Conservation (phyloP, 495 filamentous ascomycete species). For the Aspergillus heteromorphus region DNA sequence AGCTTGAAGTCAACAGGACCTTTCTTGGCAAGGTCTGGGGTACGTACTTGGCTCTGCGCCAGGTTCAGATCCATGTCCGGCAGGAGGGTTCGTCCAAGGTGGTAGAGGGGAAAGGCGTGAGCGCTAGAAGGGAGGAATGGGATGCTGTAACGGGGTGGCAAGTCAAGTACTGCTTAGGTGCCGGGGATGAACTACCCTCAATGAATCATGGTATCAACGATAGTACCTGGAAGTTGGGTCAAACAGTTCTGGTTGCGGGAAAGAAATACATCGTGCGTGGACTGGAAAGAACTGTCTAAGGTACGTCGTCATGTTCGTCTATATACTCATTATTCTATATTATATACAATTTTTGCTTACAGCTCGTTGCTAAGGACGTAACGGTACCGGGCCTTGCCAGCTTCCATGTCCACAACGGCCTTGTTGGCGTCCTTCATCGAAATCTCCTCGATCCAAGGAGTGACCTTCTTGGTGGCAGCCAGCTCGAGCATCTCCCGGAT, state of each 20-base stretch:
- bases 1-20: constrained; percentile 24
- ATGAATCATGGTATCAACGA: constrained; percentile 15
- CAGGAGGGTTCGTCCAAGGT: constrained; percentile 9
- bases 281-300: constrained; percentile 18
- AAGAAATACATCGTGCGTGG: constrained; percentile 30
- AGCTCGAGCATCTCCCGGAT: constrained; percentile 72
- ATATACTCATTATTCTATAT: neutral
- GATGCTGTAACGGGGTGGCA: constrained; percentile 17
- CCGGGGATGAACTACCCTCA: constrained; percentile 20
- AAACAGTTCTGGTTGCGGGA: constrained; percentile 23
- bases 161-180: constrained; percentile 25
- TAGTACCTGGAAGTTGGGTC: constrained; percentile 8
- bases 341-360: neutral
- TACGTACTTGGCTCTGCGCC: constrained; percentile 32
- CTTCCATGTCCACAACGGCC: constrained; percentile 57
- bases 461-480: constrained; percentile 60
- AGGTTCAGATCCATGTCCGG: constrained; percentile 21
- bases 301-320: constrained; percentile 1
- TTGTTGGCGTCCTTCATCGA: constrained; percentile 65
- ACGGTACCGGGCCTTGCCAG: constrained; percentile 61
- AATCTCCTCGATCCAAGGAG: constrained; percentile 59
- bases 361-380: constrained; percentile 53
- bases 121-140: constrained; percentile 36
- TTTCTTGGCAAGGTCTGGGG: constrained; percentile 37
- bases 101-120: constrained; percentile 28